Base-by-base conservation (phyloP, 1,284 basidiomycete species). In the Ustilago loliicola region DNA sequence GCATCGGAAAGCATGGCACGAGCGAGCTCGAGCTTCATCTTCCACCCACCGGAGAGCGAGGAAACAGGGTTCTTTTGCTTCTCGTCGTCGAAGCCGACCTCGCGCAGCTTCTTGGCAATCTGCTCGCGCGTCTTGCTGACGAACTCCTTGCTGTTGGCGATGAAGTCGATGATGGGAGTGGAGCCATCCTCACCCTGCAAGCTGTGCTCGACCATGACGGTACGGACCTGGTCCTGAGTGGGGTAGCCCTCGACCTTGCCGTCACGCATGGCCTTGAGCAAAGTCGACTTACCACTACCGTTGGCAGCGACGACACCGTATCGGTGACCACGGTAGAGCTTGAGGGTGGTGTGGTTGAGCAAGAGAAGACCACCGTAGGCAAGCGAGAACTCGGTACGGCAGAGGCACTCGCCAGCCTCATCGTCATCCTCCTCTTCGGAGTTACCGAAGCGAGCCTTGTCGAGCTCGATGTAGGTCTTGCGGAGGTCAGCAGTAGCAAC, bases 241-340 rank as follows among this genome's bases (percentile, higher is more conserved):
- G 95, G 95, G 88, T 96, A 98, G 84, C 95, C 95, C 87, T 98
- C 95, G 50, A 88, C 95, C 88, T 97, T 97, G 66, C 93, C 93
- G 83, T 96, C 95, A 54, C 93, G 91, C 82, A 99, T 91, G 82
- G 97, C 96, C 84, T 96, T 94, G 91, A 99, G 93, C 63, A 99
- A 90, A 1, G 97, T 99, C 52, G 93, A 94, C 88, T 99, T 99
- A 79, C 96, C 96, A 69, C 93, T 93, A 80, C 96, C 96, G 88
- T 99, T 99, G 38, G 93, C 91, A 48, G 95, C 96, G 56, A 97
- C 92, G 80, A 99, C 94, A 86, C 97, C 96, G 88, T 99, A 99
- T n/a, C 87, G 85, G 80, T 88, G 87, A 40, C 96, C 97, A 82
- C 95, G 93, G 87, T 95, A 90, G 66, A 99, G 91, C 77, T 94